Evolutionary conservation across 2,329 filamentous ascomycete genomes (phyloP), one percentile per base, ranked within the genome.

Genomic region (Zymoseptoria crescenta): DNA sequence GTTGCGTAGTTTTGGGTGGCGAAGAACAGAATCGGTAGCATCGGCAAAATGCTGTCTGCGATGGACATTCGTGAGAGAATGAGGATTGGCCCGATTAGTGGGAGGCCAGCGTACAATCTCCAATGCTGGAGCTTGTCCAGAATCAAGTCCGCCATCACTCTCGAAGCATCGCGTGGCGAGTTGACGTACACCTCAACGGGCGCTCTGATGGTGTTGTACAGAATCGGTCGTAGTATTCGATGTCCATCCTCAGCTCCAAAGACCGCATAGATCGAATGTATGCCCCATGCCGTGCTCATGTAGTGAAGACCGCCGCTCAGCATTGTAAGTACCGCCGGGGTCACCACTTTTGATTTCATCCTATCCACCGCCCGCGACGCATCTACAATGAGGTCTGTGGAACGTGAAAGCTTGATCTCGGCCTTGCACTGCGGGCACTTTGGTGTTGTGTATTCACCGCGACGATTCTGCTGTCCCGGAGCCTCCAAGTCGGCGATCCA

Each of bases 401-500:
- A 88, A 54, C 92, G 86, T 55, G 87, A 83, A 28, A 97, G 79
- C 56, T 83, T 78, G 68, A 97, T 96, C 65, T 85, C 82, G 1
- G 85, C 82, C 73, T 96, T 94, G 81, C 94, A 99, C 63, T 96
- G 89, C 2, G 93, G 93, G 71, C 94, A 99, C 56, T 83, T 78
- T 63, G 96, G 84, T 62, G 86, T 85, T 57, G 84, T 83, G 28
- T 71, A 72, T 24, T 69, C 82, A 74, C 60, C 74, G 72, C 62
- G 73, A 65, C 77, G 74, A 64, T 77, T 75, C 61, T 77, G 70
- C 19, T 81, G 75, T 45, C 77, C 80, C 1, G 83, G 82, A 21
- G 82, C 79, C 75, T 96, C 91, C 70, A 91, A 84, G 70, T 96
- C 91, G n/a, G 89, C 87, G 19, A 97, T 87, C 92, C 92, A 99